Percentiles rank a stretch among this genome's conserved stretches.
Evolutionary conservation across 257 asterid genomes (phyloP).

Genomic region (Rubia yunnanensis): DNA sequence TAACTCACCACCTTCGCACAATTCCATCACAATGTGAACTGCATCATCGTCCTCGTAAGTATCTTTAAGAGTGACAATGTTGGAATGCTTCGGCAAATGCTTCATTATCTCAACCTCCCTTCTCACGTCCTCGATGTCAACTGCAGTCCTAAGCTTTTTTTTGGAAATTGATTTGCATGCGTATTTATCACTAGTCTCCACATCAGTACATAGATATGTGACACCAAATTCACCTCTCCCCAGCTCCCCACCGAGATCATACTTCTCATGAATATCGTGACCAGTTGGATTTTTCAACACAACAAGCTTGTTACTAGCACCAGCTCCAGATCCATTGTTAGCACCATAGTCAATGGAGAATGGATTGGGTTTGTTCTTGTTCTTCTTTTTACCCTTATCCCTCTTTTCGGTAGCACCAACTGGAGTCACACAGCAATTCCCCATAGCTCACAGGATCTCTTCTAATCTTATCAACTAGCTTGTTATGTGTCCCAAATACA

Average conservation of each 20-base stretch:
- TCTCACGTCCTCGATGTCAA: constrained; percentile 45
- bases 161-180: constrained; percentile 45
- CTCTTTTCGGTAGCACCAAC: constrained; percentile 23
- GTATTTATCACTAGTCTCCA: constrained; percentile 28
- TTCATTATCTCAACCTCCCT: constrained; percentile 52
- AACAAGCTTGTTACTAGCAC: constrained; percentile 26
- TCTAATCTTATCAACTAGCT: constrained; percentile 13
- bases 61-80: constrained; percentile 36
- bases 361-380: constrained; percentile 41
- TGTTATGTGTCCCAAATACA: constrained; percentile 12
- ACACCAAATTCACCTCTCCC: constrained; percentile 72
- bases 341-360: constrained; percentile 42
- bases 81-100: constrained; percentile 34
- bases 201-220: constrained; percentile 47
- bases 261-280: constrained; percentile 29
- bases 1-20: constrained; percentile 47
- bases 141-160: constrained; percentile 38
- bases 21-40: constrained; percentile 45
- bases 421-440: constrained; percentile 56
- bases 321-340: constrained; percentile 30
- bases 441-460: constrained; percentile 29
- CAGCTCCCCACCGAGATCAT: constrained; percentile 51
- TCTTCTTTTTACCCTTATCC: constrained; percentile 28
- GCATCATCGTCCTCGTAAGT: constrained; percentile 43
- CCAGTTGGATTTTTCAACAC: constrained; percentile 55